phyloP scores from a whole-genome alignment of 495 filamentous ascomycete species.

The Aspergillus asperescens region DNA sequence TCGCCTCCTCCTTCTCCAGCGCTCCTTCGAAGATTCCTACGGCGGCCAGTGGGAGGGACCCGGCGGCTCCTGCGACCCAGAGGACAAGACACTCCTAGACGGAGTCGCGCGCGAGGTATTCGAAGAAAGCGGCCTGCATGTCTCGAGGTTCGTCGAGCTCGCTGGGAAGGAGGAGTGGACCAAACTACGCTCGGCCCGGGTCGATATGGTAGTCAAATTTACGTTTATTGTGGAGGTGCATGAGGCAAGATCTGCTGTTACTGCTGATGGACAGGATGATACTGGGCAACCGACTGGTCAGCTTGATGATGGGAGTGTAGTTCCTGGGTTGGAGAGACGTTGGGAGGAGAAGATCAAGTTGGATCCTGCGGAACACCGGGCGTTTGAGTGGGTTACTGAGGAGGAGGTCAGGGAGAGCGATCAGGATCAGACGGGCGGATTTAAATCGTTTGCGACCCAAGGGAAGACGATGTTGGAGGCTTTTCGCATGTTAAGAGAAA shows the following conservation, averaged over 20 bases:
- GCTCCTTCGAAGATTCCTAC: slow-evolving; percentile 40
- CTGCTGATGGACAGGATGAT: background rate
- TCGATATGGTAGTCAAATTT: slow-evolving; percentile 27
- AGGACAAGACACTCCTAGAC: slow-evolving; percentile 44
- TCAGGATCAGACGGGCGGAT: slow-evolving; percentile 18
- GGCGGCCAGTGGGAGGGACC: slow-evolving; percentile 54
- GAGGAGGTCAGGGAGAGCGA: slow-evolving; percentile 28
- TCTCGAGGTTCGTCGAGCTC: slow-evolving; percentile 39
- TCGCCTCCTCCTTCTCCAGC: slow-evolving; percentile 49
- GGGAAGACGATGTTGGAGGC: slow-evolving; percentile 16
- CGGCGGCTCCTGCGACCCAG: slow-evolving; percentile 46
- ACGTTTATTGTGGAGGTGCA: slow-evolving; percentile 37
- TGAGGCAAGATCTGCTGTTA: slow-evolving; percentile 14
- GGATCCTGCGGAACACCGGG: slow-evolving; percentile 42
- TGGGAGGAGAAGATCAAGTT: slow-evolving; percentile 31
- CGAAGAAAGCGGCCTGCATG: slow-evolving; percentile 55
- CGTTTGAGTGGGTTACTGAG: slow-evolving; percentile 41
- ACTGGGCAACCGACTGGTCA: background rate
- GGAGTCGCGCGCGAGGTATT: slow-evolving; percentile 50
- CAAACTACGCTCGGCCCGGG: slow-evolving; percentile 12
- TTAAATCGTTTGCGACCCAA: slow-evolving; percentile 15
- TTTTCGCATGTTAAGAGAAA: slow-evolving; percentile 11
- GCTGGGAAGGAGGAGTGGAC: slow-evolving; percentile 35
- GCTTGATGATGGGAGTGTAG: background rate
- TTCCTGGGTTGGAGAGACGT: background rate